Evolutionary conservation across 805 yeast genomes (phyloP), one percentile per base, ranked within the genome.

Genomic region (Barnettozyma pratensis): DNA sequence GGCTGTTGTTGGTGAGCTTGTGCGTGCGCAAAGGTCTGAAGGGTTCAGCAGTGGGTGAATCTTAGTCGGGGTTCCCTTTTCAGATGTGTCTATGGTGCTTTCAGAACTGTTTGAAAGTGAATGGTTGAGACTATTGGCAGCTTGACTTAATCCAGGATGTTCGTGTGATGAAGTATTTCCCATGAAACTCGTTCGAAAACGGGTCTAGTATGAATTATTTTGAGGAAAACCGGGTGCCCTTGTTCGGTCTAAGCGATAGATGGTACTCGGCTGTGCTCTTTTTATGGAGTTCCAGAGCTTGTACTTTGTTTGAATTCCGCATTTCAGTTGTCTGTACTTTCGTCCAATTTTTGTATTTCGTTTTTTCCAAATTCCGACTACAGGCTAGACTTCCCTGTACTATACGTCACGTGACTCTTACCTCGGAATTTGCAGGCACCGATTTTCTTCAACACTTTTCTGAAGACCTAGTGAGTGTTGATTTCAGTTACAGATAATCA

Each of bases 41-140:
- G 60, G 54, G 34, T 46, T 52, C 31, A 58, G 46, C 5, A 58
- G 46, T 9, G 62, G 62, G 34, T 58, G 62, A 9, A 50, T 47
- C 11, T 46, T 46, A 6, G 31, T 28, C n/a, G 45, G 32, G 8
- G 37, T 44, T 27, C 49, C 37, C 14, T 29, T 37, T 14, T 32
- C 37, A 9, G 32, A 40, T 27, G 37, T 39, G 34, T 39, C 39
- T 19, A 38, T 9, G 7, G 45, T 41, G 9, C 31, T 27, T 12
- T 32, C 28, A 9, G 49, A 38, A 27, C 26, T n/a, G 12, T 34
- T 28, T 28, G 47, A 37, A 26, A 32, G 26, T 3, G 39, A 29
- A 5, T 40, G 19, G 45, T 42, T 36, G 25, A 40, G 28, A n/a
- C n/a, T 27, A 35, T 37, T 40, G 25, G 42, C 40, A 39, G 43